phyloP scores from a whole-genome alignment of 1,139 yeast species.

The Suhomyces guaymorum region DNA sequence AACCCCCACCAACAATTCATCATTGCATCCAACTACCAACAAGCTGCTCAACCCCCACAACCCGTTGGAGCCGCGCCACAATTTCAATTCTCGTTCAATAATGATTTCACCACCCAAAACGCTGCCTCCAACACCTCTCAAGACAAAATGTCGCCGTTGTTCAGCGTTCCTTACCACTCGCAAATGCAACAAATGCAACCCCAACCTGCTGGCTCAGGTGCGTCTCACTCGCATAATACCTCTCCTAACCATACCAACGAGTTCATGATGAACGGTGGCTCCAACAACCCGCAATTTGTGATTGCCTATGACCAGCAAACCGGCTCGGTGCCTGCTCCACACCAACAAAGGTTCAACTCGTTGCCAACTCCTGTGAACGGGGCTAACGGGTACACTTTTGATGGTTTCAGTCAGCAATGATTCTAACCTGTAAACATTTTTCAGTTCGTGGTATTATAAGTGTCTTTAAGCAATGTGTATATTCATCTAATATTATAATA shows the following conservation, averaged over 20 bases:
- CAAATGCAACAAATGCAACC: constrained; percentile 12
- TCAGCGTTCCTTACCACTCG: constrained; percentile 22
- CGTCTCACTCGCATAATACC: constrained; percentile 12
- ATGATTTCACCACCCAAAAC: constrained; percentile 16
- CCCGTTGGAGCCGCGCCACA: constrained; percentile 15
- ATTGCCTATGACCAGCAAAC: constrained; percentile 20
- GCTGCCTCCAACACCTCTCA: constrained; percentile 16
- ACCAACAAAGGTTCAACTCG: constrained; percentile 30
- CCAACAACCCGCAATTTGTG: constrained; percentile 15
- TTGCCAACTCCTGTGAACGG: constrained; percentile 30
- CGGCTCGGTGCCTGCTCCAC: constrained; percentile 6
- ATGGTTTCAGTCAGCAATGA: constrained; percentile 14
- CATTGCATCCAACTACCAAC: constrained; percentile 21
- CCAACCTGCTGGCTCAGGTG: constrained; percentile 18
- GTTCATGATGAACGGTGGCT: constrained; percentile 10
- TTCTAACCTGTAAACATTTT: not conserved
- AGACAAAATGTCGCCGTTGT: constrained; percentile 32
- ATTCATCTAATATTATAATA: too few species aligned
- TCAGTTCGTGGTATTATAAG: constrained; percentile 1
- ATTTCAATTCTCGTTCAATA: constrained; percentile 26
- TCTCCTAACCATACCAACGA: constrained; percentile 11
- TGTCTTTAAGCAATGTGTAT: not conserved
- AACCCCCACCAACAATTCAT: constrained; percentile 17
- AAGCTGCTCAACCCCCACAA: constrained; percentile 10
- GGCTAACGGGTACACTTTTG: constrained; percentile 19